Base-by-base conservation (phyloP, 352 stramenopile genomes). In the Phytophthora fragariaefolia region DNA sequence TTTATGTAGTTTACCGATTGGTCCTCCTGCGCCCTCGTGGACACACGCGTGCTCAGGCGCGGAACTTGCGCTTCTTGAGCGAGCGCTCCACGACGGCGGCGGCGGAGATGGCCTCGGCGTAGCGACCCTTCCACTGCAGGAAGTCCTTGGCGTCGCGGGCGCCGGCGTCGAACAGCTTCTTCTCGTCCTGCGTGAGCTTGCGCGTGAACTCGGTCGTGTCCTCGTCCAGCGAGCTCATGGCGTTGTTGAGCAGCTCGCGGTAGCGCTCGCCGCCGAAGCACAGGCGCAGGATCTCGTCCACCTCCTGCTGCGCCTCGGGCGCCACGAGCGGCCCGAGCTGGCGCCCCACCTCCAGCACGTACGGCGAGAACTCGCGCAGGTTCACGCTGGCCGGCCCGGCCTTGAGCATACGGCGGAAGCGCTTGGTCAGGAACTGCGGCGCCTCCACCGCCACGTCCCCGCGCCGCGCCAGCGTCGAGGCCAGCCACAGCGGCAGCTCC, bases 181-280 rank as follows among this genome's bases (percentile, higher is more conserved):
- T 87, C 69, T 91, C 83, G 57, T 82, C 74, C 38, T 88, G 76
- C 1, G 80, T 91, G 15, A 93, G 80, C 36, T 86, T 85, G 32
- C 80, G 71, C 38, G 85, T 95, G 55, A 95, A 91, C 76, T 93
- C 86, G 52, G 86, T 93, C 55, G 83, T 93, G 77, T 95, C 87
- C 69, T 93, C 85, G 51, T 92, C 74, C 71, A 92, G 63, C 42
- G 85, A 80, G 71, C 87, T 93, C 87, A 94, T 93, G 24, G 83
- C 80, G 60, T 94, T 91, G 74, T 95, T 92, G 55, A 95, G 73
- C 20, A 95, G 76, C 27, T 79, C 73, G 32, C 83, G 79, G 71
- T 91, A 95, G 15, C 87, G 80, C 62, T 95, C 85, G 23, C 87
- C 85, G 45, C 83, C 79, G 49, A 90, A 93, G 18, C 82, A 83